A percentile compares a stretch with the other conserved stretches of the same genome.
Conservation (phyloP, 1,284 basidiomycete species). For the Pascua sp. region DNA sequence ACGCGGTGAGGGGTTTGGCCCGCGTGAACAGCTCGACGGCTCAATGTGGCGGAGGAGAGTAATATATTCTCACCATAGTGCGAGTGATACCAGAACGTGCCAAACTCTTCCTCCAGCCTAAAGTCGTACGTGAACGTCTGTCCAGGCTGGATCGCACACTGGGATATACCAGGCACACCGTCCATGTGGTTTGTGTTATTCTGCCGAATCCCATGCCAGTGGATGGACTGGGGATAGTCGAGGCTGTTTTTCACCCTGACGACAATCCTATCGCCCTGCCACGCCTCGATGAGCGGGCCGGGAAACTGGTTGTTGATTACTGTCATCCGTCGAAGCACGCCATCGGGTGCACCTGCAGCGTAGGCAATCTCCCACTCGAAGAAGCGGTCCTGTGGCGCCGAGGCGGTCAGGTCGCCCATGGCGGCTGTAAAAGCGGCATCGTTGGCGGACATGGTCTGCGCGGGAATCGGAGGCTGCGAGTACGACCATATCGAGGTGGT, state of each 20-base stretch:
- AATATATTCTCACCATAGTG: conserved; percentile 40
- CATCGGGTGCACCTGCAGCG: conserved; percentile 4
- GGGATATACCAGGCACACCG: conserved; percentile 38
- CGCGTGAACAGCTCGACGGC: too few species aligned
- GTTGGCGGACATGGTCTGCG: background rate
- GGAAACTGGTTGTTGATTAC: conserved; percentile 12
- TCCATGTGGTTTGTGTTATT: conserved; percentile 30
- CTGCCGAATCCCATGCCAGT: conserved; percentile 38
- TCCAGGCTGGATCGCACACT: conserved; percentile 56
- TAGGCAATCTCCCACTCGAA: conserved; percentile 33
- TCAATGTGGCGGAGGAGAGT: too few species aligned
- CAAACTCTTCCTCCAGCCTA: conserved; percentile 19
- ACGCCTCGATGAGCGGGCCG: conserved; percentile 32
- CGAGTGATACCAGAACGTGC: conserved; percentile 37
- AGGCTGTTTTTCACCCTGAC: conserved; percentile 29
- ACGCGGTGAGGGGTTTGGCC: too few species aligned
- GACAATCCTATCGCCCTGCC: conserved; percentile 28
- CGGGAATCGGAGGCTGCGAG: conserved; percentile 1
- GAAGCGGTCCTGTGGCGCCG: too few species aligned
- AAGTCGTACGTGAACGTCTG: conserved; percentile 54
- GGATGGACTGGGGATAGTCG: conserved; percentile 21
- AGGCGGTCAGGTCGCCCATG: too few species aligned
- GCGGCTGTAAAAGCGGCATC: background rate
- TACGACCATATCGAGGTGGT: background rate
- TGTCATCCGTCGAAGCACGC: conserved; percentile 8